phyloP scores from a whole-genome alignment of 2,329 filamentous ascomycete genomes.

The Cladobotryum protrusum region DNA sequence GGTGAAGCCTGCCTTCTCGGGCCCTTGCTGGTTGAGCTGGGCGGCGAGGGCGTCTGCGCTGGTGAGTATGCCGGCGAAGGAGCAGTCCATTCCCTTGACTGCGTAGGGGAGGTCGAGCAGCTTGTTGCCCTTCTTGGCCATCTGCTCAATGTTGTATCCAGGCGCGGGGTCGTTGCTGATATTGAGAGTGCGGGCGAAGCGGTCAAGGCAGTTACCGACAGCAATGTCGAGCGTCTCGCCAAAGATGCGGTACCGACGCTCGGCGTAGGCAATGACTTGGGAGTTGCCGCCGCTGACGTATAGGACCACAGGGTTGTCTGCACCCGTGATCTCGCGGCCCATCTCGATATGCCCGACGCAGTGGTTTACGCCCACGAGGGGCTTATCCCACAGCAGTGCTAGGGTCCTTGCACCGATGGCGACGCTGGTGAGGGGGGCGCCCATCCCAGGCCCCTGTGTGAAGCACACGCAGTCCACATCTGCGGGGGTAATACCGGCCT shows the following conservation, averaged over 20 bases:
- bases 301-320: constrained; percentile 84
- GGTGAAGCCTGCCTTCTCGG: constrained; percentile 56
- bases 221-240: constrained; percentile 96
- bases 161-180: constrained; percentile 96
- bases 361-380: constrained; percentile 94
- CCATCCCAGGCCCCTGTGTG: constrained; percentile 94
- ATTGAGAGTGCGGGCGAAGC: constrained; percentile 83
- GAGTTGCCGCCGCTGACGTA: constrained; percentile 97
- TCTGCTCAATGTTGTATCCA: constrained; percentile 95
- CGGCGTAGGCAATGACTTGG: constrained; percentile 94
- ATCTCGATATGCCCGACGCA: constrained; percentile 99
- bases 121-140: constrained; percentile 67
- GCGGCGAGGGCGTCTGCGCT: constrained; percentile 73
- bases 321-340: constrained; percentile 87
- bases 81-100: constrained; percentile 98
- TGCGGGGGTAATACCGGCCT: constrained; percentile 53
- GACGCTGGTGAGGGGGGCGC: constrained; percentile 80
- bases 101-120: constrained; percentile 88
- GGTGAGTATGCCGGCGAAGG: constrained; percentile 86
- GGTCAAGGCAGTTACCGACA: constrained; percentile 93
- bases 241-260: constrained; percentile 93
- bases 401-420: constrained; percentile 80
- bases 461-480: constrained; percentile 93
- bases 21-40: constrained; percentile 48
- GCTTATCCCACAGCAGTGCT: constrained; percentile 75